A percentile compares a stretch with the other conserved stretches of the same genome.
Evolutionary conservation across 2,329 filamentous ascomycete genomes (phyloP).

Genomic region (Bimuria novae-zelandiae): DNA sequence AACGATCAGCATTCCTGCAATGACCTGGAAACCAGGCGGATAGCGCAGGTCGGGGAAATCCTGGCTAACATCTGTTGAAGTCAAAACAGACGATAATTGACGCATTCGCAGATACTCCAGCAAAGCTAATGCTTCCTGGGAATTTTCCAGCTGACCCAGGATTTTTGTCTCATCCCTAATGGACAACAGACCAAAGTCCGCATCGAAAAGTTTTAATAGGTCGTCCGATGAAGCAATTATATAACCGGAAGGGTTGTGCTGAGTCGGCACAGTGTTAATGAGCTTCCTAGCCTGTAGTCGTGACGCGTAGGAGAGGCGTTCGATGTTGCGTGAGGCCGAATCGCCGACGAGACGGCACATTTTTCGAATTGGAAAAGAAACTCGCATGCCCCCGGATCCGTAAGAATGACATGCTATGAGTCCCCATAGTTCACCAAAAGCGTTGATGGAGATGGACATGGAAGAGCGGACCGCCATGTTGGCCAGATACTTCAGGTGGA

Average conservation of each 20-base stretch:
- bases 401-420: slow-evolving; percentile 86
- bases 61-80: slow-evolving; percentile 73
- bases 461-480: slow-evolving; percentile 94
- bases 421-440: slow-evolving; percentile 84
- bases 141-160: slow-evolving; percentile 72
- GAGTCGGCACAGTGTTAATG: slow-evolving; percentile 81
- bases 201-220: slow-evolving; percentile 79
- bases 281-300: slow-evolving; percentile 83
- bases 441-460: slow-evolving; percentile 92
- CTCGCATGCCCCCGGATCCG: slow-evolving; percentile 78
- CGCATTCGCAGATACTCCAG: slow-evolving; percentile 83
- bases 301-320: slow-evolving; percentile 83
- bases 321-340: slow-evolving; percentile 83
- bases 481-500: slow-evolving; percentile 82
- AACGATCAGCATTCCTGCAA: slow-evolving; percentile 81
- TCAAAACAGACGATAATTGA: slow-evolving; percentile 73
- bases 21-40: slow-evolving; percentile 74
- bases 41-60: slow-evolving; percentile 86
- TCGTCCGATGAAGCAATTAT: slow-evolving; percentile 90
- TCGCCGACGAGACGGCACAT: slow-evolving; percentile 90
- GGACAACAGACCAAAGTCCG: slow-evolving; percentile 82
- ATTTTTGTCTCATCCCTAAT: slow-evolving; percentile 91
- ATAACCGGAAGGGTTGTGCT: slow-evolving; percentile 83
- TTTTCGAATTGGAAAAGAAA: slow-evolving; percentile 87
- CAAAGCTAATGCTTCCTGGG: slow-evolving; percentile 82